phyloP scores from a whole-genome alignment of 495 filamentous ascomycete genomes.

The Aspergillus funiculosus region DNA sequence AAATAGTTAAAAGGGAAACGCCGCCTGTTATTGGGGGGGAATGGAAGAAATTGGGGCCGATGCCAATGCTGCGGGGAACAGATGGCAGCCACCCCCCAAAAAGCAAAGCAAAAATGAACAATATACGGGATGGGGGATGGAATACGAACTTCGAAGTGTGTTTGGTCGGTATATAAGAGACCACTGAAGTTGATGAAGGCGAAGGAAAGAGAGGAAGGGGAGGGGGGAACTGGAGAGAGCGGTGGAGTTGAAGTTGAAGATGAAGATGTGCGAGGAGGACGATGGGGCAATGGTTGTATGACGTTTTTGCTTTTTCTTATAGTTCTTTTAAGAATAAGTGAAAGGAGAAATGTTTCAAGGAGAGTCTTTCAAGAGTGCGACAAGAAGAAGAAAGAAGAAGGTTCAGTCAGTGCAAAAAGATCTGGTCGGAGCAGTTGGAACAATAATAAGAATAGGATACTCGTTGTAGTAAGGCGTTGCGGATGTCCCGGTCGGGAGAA shows the following conservation, averaged over 20 bases:
- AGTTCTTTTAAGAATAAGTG: not conserved
- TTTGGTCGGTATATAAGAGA: too few species aligned
- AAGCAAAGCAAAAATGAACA: not conserved
- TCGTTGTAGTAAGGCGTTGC: too few species aligned
- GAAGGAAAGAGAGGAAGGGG: slow-evolving; percentile 1
- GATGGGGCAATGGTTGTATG: slow-evolving; percentile 5
- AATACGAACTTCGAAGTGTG: too few species aligned
- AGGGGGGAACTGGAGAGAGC: slow-evolving; percentile 15
- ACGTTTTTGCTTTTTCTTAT: slow-evolving; percentile 10
- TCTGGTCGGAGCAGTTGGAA: too few species aligned
- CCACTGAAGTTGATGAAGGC: not conserved
- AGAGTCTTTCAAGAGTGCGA: not conserved
- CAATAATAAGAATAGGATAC: too few species aligned
- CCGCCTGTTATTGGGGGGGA: slow-evolving; percentile 3
- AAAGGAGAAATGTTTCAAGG: not conserved
- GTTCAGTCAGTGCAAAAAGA: too few species aligned
- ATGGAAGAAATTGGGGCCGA: not conserved
- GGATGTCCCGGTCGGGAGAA: slow-evolving; percentile 1
- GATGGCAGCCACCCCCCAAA: not conserved
- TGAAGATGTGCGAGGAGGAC: not conserved
- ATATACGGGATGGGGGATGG: not conserved
- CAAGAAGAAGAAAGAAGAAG: too few species aligned
- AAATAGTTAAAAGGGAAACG: slow-evolving; percentile 13
- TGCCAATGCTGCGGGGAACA: not conserved
- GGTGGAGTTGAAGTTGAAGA: slow-evolving; percentile 11